phyloP scores from a whole-genome alignment of 116 monocot species.

The Cymodocea nodosa region DNA sequence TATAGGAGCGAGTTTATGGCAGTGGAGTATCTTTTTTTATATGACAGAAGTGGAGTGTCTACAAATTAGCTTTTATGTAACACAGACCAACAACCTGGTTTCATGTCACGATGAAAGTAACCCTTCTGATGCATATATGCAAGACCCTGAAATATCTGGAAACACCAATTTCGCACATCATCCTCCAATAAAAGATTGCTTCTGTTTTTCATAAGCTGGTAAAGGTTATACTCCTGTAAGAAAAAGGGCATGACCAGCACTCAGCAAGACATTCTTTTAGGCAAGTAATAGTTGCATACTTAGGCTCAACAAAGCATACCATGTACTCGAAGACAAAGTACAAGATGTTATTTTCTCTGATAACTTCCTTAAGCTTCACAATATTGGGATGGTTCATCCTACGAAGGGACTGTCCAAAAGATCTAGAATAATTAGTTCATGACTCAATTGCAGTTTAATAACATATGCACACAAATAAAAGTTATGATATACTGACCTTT shows the following conservation, averaged over 20 bases:
- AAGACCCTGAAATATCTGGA: conserved; percentile 91
- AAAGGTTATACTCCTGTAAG: conserved; percentile 78
- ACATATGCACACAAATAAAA: neutral
- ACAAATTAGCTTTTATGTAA: neutral
- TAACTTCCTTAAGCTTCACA: conserved; percentile 91
- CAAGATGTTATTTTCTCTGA: conserved; percentile 64
- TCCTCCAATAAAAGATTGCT: conserved; percentile 47
- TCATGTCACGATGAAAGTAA: conserved; percentile 89
- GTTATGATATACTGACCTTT: conserved; percentile 34
- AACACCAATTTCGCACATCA: conserved; percentile 87
- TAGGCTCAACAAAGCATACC: conserved; percentile 33
- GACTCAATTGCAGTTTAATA: neutral
- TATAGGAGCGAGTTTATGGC: too few relatives aligned
- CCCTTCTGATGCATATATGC: conserved; percentile 80
- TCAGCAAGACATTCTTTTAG: neutral
- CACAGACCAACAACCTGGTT: conserved; percentile 36
- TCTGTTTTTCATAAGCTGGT: conserved; percentile 87
- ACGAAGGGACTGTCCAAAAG: conserved; percentile 43
- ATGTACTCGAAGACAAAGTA: conserved; percentile 91
- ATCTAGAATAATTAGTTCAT: neutral
- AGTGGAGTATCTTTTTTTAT: too few relatives aligned
- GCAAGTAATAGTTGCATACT: neutral
- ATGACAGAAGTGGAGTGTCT: neutral
- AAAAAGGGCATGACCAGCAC: neutral
- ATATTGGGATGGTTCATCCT: conserved; percentile 95